Evolutionary conservation across 2,329 filamentous ascomycete species (phyloP).

Genomic region (Cercospora brassicicola): DNA sequence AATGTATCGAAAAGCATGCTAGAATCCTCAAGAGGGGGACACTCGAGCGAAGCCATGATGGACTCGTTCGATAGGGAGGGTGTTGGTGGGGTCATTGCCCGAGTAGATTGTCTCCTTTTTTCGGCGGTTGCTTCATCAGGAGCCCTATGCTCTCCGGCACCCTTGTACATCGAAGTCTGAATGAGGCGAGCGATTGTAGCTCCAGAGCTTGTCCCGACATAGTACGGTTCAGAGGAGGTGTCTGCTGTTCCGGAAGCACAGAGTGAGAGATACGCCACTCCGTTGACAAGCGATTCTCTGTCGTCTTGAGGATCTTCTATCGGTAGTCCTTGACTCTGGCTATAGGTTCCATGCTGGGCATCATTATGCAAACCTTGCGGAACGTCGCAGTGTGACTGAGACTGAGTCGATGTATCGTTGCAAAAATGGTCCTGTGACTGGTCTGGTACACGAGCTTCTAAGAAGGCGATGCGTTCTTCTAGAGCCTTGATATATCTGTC

Average conservation of each 20-base stretch:
- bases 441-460: background rate
- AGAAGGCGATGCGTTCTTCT: background rate
- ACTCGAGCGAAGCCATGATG: background rate
- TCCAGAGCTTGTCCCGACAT: background rate
- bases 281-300: background rate
- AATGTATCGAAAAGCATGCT: background rate
- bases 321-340: background rate
- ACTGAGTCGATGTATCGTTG: background rate
- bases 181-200: background rate
- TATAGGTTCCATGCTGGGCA: too few relatives aligned
- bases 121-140: background rate
- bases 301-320: background rate
- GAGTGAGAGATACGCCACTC: background rate
- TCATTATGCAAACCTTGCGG: background rate
- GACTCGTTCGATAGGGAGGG: background rate
- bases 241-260: background rate
- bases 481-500: background rate
- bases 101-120: background rate
- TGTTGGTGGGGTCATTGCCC: background rate
- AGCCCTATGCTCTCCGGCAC: background rate
- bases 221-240: background rate
- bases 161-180: background rate
- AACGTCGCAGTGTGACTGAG: background rate
- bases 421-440: background rate
- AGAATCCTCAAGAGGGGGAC: background rate